These are phyloP conservation scores for Phanerochaete carnosa DNA, from an alignment of 768 basidiomycete species.

Conservation along the genomic window DNA sequence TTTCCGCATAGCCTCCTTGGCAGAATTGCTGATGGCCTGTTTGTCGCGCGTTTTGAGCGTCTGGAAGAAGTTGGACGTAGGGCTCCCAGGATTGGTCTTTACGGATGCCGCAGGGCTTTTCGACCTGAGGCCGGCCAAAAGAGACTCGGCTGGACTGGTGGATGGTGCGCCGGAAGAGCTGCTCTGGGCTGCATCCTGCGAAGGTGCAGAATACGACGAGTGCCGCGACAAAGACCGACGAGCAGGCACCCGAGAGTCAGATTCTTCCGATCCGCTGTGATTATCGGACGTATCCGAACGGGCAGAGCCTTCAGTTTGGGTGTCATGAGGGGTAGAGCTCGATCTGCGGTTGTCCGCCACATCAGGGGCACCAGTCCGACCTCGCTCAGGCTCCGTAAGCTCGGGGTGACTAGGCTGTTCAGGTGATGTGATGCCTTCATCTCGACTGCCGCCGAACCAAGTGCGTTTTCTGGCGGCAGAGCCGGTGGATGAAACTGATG, in stretches of 20 bases:
- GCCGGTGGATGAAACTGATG: conserved; percentile 18
- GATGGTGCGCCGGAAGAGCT: conserved; percentile 7
- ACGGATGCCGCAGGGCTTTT: conserved; percentile 14
- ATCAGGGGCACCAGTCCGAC: conserved; percentile 33
- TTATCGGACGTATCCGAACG: not conserved
- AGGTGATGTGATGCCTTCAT: conserved; percentile 30
- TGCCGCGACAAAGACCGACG: conserved; percentile 44
- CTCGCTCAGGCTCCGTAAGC: conserved; percentile 27
- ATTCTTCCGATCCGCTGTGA: not conserved
- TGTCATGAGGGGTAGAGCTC: conserved; percentile 7
- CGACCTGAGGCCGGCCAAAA: conserved; percentile 13
- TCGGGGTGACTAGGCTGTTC: not conserved
- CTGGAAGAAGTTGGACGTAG: conserved; percentile 67
- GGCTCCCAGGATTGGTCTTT: conserved; percentile 36
- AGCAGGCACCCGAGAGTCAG: not conserved
- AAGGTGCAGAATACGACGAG: conserved; percentile 34
- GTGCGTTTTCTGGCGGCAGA: conserved; percentile 38
- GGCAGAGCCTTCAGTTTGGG: not conserved
- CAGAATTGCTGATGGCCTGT: conserved; percentile 79
- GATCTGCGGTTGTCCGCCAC: conserved; percentile 8
- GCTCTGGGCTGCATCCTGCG: conserved; percentile 33
- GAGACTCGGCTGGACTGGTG: conserved; percentile 33
- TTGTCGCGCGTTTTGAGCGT: conserved; percentile 84
- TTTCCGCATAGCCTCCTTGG: conserved; percentile 88
- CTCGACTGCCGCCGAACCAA: conserved; percentile 52